Percentiles rank a stretch among this genome's conserved stretches.
Evolutionary conservation across 345 rosid species (phyloP).

Genomic region (Tarenaya hassleriana): DNA sequence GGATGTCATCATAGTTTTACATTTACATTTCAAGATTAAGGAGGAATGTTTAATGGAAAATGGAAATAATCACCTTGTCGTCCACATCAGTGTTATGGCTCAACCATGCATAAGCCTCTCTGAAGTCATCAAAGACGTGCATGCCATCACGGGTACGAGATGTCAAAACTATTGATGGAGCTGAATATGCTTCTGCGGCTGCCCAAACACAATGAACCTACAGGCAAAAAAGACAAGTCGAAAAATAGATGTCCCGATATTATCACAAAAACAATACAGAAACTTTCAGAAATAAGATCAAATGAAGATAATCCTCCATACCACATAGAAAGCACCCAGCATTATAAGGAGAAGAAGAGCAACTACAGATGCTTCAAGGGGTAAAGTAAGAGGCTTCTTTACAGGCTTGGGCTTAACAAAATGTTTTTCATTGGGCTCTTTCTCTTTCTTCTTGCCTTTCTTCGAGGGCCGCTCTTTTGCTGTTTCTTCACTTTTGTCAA

Average conservation of each 20-base stretch:
- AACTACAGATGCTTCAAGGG: constrained; percentile 70
- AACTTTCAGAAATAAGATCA: constrained; percentile 15
- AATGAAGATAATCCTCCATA: constrained; percentile 30
- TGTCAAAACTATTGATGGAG: constrained; percentile 94
- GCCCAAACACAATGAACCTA: constrained; percentile 99
- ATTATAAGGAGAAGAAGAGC: constrained; percentile 76
- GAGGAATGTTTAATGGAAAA: neutral
- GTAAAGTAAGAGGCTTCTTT: constrained; percentile 80
- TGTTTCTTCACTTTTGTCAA: constrained; percentile 42
- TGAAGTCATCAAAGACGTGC: constrained; percentile 96
- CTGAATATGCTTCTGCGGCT: constrained; percentile 99
- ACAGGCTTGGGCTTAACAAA: constrained; percentile 39
- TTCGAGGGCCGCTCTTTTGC: constrained; percentile 50
- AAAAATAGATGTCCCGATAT: constrained; percentile 6
- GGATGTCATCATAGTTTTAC: too few species aligned
- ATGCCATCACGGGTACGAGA: constrained; percentile 68
- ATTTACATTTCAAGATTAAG: too few species aligned
- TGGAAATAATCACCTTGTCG: constrained; percentile 65
- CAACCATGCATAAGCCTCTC: constrained; percentile 96
- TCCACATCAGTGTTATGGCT: constrained; percentile 97
- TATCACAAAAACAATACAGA: neutral
- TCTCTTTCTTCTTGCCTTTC: constrained; percentile 70
- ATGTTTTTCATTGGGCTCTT: constrained; percentile 49
- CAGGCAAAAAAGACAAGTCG: constrained; percentile 18
- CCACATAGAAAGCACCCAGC: constrained; percentile 98